Evolutionary conservation across 2,329 filamentous ascomycete species (phyloP).

Genomic region (Pseudogymnoascus sp.): DNA sequence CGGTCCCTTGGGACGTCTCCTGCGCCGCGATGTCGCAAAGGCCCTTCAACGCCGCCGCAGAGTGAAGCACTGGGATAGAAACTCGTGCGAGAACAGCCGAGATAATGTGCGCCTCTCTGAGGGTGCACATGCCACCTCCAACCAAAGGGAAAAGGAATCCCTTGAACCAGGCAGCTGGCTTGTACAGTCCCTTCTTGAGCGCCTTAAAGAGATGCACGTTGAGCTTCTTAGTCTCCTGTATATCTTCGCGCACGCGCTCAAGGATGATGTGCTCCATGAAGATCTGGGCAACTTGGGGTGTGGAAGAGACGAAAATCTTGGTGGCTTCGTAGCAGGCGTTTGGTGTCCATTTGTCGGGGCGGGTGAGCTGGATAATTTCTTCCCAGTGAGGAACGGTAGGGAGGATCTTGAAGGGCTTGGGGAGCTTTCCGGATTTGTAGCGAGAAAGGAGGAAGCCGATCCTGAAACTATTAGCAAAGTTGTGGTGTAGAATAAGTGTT

Average conservation of each 20-base stretch:
- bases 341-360: constrained; percentile 65
- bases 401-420: constrained; percentile 95
- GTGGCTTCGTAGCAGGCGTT: constrained; percentile 85
- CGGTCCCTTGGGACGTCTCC: constrained; percentile 72
- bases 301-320: constrained; percentile 81
- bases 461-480: constrained; percentile 34
- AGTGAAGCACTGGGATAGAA: constrained; percentile 84
- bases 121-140: constrained; percentile 74
- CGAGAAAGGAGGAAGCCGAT: constrained; percentile 81
- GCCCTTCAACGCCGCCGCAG: constrained; percentile 80
- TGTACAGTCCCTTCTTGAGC: constrained; percentile 86
- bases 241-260: constrained; percentile 86
- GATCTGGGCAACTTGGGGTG: constrained; percentile 68
- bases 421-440: constrained; percentile 93
- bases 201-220: constrained; percentile 94
- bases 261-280: constrained; percentile 85
- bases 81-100: constrained; percentile 77
- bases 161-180: constrained; percentile 94
- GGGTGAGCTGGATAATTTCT: constrained; percentile 75
- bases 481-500: constrained; percentile 5
- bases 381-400: constrained; percentile 90
- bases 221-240: constrained; percentile 86
- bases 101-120: constrained; percentile 87
- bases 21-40: constrained; percentile 92
- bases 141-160: constrained; percentile 89